Evolutionary conservation across 305 asterid genomes (phyloP).

Genomic region (Fraxinus latifolia): DNA sequence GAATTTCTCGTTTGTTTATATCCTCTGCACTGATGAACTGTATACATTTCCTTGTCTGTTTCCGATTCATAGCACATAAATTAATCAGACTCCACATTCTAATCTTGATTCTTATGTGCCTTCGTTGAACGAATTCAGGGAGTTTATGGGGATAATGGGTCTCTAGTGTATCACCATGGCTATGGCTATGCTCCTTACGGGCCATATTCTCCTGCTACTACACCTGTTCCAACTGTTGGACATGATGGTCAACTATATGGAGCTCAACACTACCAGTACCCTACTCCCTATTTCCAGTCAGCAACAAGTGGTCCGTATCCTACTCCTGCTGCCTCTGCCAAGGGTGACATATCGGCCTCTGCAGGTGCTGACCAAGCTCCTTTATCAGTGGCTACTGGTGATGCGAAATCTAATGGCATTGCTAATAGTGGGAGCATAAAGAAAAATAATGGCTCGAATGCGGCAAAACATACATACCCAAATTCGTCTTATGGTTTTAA

Average conservation of each 20-base stretch:
- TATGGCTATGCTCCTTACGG: slow-evolving; percentile 57
- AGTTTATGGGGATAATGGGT: slow-evolving; percentile 58
- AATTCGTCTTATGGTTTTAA: slow-evolving; percentile 41
- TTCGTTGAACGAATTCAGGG: slow-evolving; percentile 35
- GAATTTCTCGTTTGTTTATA: neutral
- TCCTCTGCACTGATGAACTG: neutral
- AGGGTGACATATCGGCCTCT: slow-evolving; percentile 50
- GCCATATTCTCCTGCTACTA: slow-evolving; percentile 61
- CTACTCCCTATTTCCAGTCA: slow-evolving; percentile 53
- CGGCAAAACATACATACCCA: slow-evolving; percentile 35
- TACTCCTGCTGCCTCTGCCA: slow-evolving; percentile 36
- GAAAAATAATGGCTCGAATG: slow-evolving; percentile 35
- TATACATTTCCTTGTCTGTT: neutral
- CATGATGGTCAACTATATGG: slow-evolving; percentile 73
- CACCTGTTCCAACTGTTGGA: slow-evolving; percentile 59
- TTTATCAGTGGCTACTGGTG: slow-evolving; percentile 45
- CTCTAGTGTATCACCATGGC: slow-evolving; percentile 55
- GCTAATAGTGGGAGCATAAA: slow-evolving; percentile 39
- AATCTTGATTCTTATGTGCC: neutral
- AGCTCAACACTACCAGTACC: slow-evolving; percentile 73
- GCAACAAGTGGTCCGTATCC: slow-evolving; percentile 40
- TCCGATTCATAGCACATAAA: neutral
- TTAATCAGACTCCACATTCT: neutral
- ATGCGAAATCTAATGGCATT: slow-evolving; percentile 43
- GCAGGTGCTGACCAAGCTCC: slow-evolving; percentile 47